Evolutionary conservation across 345 rosid genomes (phyloP).

Genomic region (Bruguiera sexangula): DNA sequence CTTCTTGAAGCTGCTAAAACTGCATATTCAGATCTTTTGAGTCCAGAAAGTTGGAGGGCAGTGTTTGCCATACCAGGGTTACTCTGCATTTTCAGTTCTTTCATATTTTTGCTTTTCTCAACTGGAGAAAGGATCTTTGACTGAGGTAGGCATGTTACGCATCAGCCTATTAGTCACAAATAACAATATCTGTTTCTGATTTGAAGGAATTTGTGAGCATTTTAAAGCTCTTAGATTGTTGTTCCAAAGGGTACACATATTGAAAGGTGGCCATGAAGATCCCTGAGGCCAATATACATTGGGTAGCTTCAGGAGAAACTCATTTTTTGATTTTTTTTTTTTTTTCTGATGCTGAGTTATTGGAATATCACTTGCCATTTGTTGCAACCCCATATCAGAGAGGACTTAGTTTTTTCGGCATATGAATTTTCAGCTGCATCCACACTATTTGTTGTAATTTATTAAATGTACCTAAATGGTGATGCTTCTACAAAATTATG

Average conservation of each 20-base stretch:
- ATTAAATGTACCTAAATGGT: not conserved
- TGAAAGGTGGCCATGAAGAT: conserved; percentile 11
- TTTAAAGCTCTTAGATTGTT: not conserved
- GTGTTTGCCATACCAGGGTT: conserved; percentile 86
- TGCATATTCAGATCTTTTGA: conserved; percentile 67
- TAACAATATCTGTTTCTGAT: not conserved
- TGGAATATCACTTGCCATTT: not conserved
- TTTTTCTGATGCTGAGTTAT: not conserved
- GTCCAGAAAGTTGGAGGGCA: conserved; percentile 90
- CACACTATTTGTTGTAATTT: not conserved
- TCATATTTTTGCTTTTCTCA: conserved; percentile 69
- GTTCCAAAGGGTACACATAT: conserved; percentile 5
- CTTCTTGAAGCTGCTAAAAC: conserved; percentile 86
- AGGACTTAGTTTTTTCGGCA: not conserved
- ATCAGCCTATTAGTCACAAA: conserved; percentile 1
- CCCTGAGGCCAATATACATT: conserved; percentile 9
- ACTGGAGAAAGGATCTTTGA: conserved; percentile 96
- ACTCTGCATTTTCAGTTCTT: conserved; percentile 76
- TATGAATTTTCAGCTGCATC: not conserved
- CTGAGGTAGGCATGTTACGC: conserved; percentile 31
- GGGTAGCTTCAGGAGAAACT: not conserved
- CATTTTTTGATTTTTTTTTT: not conserved
- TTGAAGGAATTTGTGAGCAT: conserved; percentile 2
- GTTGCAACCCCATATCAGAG: not conserved
- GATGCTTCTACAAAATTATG: no score